Evolutionary conservation across 441 rosid species (phyloP).

Genomic region (Populus hybrid): DNA sequence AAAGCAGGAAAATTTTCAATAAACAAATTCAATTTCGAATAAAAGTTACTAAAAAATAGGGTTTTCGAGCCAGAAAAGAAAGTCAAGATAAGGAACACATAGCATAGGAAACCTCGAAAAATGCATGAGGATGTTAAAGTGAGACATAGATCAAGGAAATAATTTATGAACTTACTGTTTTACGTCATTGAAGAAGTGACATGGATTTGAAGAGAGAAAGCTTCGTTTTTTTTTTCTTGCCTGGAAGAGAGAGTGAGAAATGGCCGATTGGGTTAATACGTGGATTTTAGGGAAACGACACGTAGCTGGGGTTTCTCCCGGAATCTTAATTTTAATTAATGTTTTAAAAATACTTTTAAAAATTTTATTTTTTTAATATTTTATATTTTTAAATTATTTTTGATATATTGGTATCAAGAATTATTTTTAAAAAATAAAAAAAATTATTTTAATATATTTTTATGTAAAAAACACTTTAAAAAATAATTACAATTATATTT

Average conservation of each 20-base stretch:
- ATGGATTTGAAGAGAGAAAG: background rate
- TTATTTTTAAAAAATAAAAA: no score
- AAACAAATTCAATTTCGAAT: background rate
- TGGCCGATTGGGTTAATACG: background rate
- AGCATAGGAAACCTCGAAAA: background rate
- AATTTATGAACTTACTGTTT: slow-evolving; percentile 17
- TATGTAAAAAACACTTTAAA: no score
- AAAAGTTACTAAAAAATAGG: background rate
- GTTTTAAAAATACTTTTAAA: no score
- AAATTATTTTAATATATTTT: no score
- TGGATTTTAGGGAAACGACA: background rate
- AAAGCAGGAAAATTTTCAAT: background rate
- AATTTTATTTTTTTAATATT: no score
- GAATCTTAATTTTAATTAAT: no score
- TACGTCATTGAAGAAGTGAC: background rate
- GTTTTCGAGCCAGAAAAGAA: background rate
- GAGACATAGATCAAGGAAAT: slow-evolving; percentile 8
- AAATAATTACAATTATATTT: no score
- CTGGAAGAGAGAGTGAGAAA: slow-evolving; percentile 1
- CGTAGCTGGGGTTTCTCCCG: background rate
- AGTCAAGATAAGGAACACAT: background rate
- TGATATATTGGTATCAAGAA: no score
- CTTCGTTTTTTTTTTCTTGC: background rate
- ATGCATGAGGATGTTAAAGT: background rate
- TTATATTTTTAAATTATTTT: no score